Evolutionary conservation across 2,329 filamentous ascomycete genomes (phyloP).

Genomic region (Talaromyces marneffei): DNA sequence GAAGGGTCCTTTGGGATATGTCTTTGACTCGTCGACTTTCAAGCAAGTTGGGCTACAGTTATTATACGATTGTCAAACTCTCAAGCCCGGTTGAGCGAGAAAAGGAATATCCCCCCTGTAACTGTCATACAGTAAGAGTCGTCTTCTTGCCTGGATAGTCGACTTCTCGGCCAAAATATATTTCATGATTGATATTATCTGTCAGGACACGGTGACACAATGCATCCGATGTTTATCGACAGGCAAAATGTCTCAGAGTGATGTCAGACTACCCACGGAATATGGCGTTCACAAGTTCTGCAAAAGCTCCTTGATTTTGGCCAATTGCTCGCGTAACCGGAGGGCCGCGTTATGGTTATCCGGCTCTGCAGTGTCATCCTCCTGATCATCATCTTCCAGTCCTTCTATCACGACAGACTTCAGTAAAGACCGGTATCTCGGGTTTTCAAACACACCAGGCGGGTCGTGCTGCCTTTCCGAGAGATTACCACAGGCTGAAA

Average conservation of each 20-base stretch:
- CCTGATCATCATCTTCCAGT: not conserved
- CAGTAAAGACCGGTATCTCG: not conserved
- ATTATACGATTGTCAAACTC: not conserved
- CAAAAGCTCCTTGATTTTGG: not conserved
- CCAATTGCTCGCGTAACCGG: not conserved
- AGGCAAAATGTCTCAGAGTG: not conserved
- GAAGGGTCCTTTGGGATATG: not conserved
- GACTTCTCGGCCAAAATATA: not conserved
- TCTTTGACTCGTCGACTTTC: not conserved
- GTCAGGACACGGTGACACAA: not conserved
- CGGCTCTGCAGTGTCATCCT: not conserved
- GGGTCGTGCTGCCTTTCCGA: not conserved
- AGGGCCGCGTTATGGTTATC: not conserved
- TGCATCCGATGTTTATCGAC: not conserved
- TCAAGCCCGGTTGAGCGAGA: not conserved
- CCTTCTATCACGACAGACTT: not conserved
- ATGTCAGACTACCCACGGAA: not conserved
- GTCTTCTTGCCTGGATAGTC: not conserved
- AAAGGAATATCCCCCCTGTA: not conserved
- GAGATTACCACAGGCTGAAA: slow-evolving; percentile 2
- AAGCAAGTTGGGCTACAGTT: not conserved
- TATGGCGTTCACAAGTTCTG: not conserved
- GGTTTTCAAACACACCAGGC: not conserved
- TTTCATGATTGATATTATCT: not conserved
- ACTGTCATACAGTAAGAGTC: not conserved